These are phyloP conservation scores for Nephromyces sp. DNA, from an alignment of 169 alveolate genomes.

Conservation along the genomic window DNA sequence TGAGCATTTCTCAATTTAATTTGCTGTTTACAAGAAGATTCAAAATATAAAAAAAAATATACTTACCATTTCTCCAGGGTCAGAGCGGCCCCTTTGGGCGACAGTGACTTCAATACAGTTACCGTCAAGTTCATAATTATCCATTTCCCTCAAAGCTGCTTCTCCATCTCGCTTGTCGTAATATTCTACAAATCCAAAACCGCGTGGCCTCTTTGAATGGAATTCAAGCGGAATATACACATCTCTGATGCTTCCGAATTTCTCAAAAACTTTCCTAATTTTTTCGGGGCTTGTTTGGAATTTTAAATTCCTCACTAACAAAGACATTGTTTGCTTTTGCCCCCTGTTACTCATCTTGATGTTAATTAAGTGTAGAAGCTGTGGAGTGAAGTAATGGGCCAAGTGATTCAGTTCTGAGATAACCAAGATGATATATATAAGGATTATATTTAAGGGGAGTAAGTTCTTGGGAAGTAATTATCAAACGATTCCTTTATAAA, in stretches of 20 bases:
- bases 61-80: conserved; percentile 26
- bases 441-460: too few relatives aligned
- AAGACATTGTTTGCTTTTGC: conserved; percentile 22
- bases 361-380: too few relatives aligned
- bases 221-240: conserved; percentile 82
- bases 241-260: conserved; percentile 70
- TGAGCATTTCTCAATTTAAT: too few relatives aligned
- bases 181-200: conserved; percentile 78
- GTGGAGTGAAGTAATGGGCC: too few relatives aligned
- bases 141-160: conserved; percentile 56
- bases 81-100: conserved; percentile 31
- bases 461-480: too few relatives aligned
- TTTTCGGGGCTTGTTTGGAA: conserved; percentile 31
- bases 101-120: conserved; percentile 22
- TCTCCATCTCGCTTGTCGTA: conserved; percentile 63
- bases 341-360: conserved; percentile 20
- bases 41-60: neutral
- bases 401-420: too few relatives aligned
- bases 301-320: conserved; percentile 27
- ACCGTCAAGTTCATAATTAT: conserved; percentile 14
- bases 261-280: conserved; percentile 21
- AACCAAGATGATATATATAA: too few relatives aligned
- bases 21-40: too few relatives aligned
- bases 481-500: too few relatives aligned
- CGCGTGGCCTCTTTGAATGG: conserved; percentile 76